Evolutionary conservation across 169 alveolate genomes (phyloP).

Genomic region (Plasmodium chabaudi): DNA sequence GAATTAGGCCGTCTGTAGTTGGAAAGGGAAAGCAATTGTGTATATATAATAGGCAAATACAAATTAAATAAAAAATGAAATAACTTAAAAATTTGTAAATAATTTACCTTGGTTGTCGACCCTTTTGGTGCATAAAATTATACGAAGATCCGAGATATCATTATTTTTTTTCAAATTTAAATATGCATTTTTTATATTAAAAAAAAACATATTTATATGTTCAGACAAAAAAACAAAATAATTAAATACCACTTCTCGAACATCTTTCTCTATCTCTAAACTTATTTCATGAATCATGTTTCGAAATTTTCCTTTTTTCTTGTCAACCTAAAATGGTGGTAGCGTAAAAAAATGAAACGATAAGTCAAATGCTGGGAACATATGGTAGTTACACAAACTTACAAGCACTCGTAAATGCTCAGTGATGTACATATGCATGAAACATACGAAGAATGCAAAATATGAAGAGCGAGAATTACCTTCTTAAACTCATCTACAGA

Average conservation of each 20-base stretch:
- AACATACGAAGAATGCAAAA: too few species aligned
- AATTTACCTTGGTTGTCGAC: too few species aligned
- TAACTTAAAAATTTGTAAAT: background rate
- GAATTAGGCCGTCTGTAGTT: constrained; percentile 14
- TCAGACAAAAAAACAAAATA: constrained; percentile 49
- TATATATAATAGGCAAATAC: background rate
- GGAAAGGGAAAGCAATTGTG: background rate
- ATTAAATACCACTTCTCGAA: constrained; percentile 9
- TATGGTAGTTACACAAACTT: too few species aligned
- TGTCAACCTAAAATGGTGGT: constrained; percentile 29
- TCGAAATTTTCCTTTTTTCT: background rate
- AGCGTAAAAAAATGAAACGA: background rate
- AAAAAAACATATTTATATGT: constrained; percentile 36
- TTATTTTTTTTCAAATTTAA: constrained; percentile 13
- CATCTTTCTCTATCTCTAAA: background rate
- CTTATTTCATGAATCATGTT: constrained; percentile 15
- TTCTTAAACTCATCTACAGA: constrained; percentile 52
- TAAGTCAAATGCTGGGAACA: too few species aligned
- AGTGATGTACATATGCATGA: too few species aligned
- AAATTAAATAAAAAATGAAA: background rate
- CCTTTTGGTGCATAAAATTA: constrained; percentile 18
- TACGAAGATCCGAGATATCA: constrained; percentile 2
- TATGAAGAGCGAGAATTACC: background rate
- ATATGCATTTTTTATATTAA: constrained; percentile 43
- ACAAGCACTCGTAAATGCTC: too few species aligned